Conservation (phyloP, 768 basidiomycete genomes). For the Agaricus subrufescens region DNA sequence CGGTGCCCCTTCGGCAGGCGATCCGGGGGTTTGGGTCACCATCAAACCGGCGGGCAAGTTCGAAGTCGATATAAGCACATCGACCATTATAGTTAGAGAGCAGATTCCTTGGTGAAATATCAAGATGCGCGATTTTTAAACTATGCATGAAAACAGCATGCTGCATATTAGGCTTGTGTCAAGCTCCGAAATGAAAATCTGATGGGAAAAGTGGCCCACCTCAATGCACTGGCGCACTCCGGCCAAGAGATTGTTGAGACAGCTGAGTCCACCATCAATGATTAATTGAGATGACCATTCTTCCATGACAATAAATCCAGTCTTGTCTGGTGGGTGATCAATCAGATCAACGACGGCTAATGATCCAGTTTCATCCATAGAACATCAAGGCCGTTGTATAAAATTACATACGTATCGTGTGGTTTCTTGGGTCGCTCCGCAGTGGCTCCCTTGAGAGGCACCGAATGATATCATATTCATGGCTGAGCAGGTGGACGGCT, state of each 20-base stretch:
- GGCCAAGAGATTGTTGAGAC: constrained; percentile 46
- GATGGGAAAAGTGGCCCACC: constrained; percentile 27
- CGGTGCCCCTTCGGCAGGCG: constrained; percentile 49
- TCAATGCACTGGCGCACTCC: constrained; percentile 67
- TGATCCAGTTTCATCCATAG: background rate
- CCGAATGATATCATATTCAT: constrained; percentile 57
- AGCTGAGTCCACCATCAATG: constrained; percentile 43
- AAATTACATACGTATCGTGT: constrained; percentile 62
- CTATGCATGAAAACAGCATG: constrained; percentile 69
- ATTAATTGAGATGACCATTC: constrained; percentile 70
- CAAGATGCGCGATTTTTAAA: constrained; percentile 62
- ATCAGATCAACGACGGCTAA: constrained; percentile 65
- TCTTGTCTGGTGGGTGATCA: constrained; percentile 41
- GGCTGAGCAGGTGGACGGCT: constrained; percentile 59
- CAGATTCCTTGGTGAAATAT: constrained; percentile 67
- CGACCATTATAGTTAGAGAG: constrained; percentile 59
- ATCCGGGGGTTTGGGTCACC: constrained; percentile 31
- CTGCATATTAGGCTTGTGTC: constrained; percentile 26
- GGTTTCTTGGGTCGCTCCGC: constrained; percentile 62
- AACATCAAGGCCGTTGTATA: background rate
- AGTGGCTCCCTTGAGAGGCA: constrained; percentile 49
- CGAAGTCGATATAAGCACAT: constrained; percentile 75
- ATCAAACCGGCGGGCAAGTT: constrained; percentile 55
- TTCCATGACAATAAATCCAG: constrained; percentile 76
- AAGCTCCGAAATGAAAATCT: background rate